Evolutionary conservation across 2,329 filamentous ascomycete species (phyloP), one percentile per base, ranked within the genome.

Genomic region (Penicillium sp.): DNA sequence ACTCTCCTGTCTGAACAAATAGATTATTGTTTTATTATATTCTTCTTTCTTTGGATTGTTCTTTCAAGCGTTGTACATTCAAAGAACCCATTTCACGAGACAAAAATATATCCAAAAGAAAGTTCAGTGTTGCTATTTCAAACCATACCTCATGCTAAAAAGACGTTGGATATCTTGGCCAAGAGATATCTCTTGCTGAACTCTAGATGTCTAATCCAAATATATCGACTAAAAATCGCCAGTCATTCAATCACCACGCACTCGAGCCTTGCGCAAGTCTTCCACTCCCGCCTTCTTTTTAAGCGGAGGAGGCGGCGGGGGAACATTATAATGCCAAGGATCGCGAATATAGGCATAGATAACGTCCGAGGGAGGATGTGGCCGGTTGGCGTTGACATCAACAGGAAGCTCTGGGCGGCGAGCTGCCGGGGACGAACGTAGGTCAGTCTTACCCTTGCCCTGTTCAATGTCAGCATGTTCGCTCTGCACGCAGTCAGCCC

Each of bases 1-100:
- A 57, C 58, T 60, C 58, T 58, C 55, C 55, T 55, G 54, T 56
- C 51, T 57, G 42, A 59, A 59, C 53, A 60, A 38, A 59, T 60
- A 50, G 38, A 54, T 40, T 35, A 43, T 48, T 38, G 26, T 49
- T 44, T 40, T 37, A 17, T n/a, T 29, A 37, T 37, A 13, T 17
- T 13, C 4, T 3, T 37, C 21, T 10, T 29, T 24, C 3, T 39
- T 26, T 37, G 24, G 8, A 24, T n/a, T 29, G 8, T 12, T 29
- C 13, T 29, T 21, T 17, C 32, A 29, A 12, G 32, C 17, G 9
- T 34, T 37, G 24, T 28, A 45, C 6, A 34, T 35, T 37, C 3
- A 28, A 21, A n/a, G 26, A 17, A 15, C 15, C 4, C 15, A 17
- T n/a, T 26, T 32, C 17, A 45, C 31, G 7, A 6, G 13, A 22